phyloP scores from a whole-genome alignment of 345 rosid species.

The Syzygium aqueum region DNA sequence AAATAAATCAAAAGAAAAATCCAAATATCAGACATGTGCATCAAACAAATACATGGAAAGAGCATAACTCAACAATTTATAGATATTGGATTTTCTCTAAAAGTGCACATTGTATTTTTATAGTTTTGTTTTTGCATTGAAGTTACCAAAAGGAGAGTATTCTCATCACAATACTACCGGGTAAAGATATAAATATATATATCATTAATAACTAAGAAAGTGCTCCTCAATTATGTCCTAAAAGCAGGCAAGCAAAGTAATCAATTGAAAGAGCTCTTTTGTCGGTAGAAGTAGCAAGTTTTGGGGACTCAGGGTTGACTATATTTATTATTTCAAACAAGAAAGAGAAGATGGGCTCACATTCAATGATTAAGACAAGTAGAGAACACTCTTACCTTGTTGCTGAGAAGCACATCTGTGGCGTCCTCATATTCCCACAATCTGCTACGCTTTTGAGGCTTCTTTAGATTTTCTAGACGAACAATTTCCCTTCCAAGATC shows the following conservation, averaged over 20 bases:
- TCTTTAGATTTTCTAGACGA: background rate
- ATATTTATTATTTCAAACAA: fast-evolving
- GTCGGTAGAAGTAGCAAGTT: fast-evolving
- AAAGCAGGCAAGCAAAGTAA: fast-evolving
- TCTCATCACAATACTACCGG: background rate
- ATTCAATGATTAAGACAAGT: fast-evolving
- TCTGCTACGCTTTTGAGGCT: background rate
- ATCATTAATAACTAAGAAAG: no score
- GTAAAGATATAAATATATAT: no score
- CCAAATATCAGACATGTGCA: background rate
- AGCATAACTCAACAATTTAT: background rate
- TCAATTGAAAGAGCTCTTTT: fast-evolving
- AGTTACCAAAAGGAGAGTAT: background rate
- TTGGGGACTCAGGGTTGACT: fast-evolving
- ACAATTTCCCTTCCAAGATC: background rate
- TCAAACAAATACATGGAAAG: background rate
- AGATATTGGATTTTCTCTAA: fast-evolving
- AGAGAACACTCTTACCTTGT: background rate
- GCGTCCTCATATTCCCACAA: fast-evolving
- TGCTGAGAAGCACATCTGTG: fast-evolving
- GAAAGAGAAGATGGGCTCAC: background rate
- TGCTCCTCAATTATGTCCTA: fast-evolving
- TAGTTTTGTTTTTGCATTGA: background rate
- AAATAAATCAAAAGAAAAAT: background rate
- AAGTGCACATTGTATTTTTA: background rate